phyloP scores from a whole-genome alignment of 2,329 filamentous ascomycete genomes.

The Eutypa lata region DNA sequence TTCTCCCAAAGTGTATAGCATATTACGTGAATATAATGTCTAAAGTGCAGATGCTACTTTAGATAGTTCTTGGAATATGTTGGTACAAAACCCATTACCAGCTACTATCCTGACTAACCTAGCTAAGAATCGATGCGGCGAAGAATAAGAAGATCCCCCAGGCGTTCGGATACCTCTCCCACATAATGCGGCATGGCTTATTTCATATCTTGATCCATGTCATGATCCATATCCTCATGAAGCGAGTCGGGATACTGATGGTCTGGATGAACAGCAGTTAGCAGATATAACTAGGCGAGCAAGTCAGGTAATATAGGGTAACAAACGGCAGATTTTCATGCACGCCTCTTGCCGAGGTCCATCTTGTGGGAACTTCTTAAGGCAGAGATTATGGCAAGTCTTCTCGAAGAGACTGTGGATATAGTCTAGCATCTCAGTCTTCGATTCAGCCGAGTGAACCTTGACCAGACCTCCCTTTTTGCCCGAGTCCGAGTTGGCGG shows the following conservation, averaged over 20 bases:
- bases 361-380: conserved; percentile 10
- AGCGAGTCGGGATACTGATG: background rate
- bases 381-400: conserved; percentile 15
- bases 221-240: background rate
- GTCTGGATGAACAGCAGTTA: background rate
- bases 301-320: background rate
- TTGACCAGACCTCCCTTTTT: background rate
- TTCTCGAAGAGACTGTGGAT: conserved; percentile 9
- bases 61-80: too few species aligned
- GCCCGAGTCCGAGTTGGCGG: background rate
- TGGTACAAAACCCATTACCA: too few species aligned
- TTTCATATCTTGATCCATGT: background rate
- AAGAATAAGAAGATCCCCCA: too few species aligned
- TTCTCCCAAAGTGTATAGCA: too few species aligned
- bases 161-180: too few species aligned
- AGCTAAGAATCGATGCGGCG: too few species aligned
- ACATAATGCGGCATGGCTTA: too few species aligned
- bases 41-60: too few species aligned
- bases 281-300: too few species aligned
- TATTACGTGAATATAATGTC: too few species aligned
- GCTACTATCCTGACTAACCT: too few species aligned
- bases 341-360: conserved; percentile 12
- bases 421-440: conserved; percentile 5
- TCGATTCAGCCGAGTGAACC: background rate
- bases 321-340: conserved; percentile 18